Percentiles rank a stretch among this genome's conserved stretches.
Evolutionary conservation across 495 filamentous ascomycete genomes (phyloP).

Genomic region (Lepidopterella palustris): DNA sequence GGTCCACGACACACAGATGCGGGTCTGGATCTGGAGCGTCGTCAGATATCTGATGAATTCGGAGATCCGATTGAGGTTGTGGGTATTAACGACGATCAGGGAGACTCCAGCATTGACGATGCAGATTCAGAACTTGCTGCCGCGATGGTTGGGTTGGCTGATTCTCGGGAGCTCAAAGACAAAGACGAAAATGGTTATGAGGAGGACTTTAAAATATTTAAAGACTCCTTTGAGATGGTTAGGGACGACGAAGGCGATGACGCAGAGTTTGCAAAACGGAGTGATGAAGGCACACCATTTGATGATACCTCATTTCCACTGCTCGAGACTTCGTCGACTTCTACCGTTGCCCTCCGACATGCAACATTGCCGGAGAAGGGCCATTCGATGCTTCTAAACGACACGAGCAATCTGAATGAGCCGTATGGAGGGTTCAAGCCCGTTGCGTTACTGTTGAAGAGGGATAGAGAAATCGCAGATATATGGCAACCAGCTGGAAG

Average conservation of each 20-base stretch:
- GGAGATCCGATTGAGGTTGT: not conserved
- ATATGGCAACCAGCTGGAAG: too few species aligned
- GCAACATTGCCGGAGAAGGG: not conserved
- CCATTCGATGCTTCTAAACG: conserved; percentile 4
- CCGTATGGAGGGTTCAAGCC: not conserved
- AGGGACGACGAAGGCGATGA: not conserved
- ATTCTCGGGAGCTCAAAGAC: conserved; percentile 22
- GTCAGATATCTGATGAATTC: not conserved
- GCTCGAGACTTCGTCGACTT: not conserved
- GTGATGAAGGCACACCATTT: not conserved
- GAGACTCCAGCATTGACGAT: conserved; percentile 27
- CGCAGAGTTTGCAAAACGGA: not conserved
- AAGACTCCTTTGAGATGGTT: not conserved
- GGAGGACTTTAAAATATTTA: not conserved
- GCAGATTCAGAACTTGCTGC: conserved; percentile 29
- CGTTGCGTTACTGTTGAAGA: too few species aligned
- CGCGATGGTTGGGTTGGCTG: conserved; percentile 27
- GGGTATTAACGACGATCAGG: not conserved
- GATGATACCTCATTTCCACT: not conserved
- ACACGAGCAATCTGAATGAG: conserved; percentile 10
- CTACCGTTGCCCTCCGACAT: not conserved
- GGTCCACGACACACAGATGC: not conserved
- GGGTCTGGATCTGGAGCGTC: not conserved
- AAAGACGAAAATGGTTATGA: not conserved
- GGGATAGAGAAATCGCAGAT: too few species aligned